These are phyloP conservation scores for Amanita fuliginea DNA, from an alignment of 768 basidiomycete species.

Conservation along the genomic window DNA sequence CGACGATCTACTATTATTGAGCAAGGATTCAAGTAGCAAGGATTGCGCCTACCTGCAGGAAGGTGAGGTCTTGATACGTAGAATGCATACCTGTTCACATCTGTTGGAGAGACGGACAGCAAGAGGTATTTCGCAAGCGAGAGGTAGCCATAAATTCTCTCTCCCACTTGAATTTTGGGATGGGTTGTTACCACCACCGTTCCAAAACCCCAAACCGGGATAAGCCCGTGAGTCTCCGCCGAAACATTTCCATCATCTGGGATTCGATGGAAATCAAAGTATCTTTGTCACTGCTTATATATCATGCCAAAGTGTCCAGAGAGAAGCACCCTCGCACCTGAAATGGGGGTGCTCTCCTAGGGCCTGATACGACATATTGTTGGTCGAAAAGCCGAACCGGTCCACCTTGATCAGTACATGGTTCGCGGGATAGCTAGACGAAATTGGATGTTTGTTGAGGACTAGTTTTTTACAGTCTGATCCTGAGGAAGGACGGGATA, in stretches of 20 bases:
- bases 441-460: slow-evolving; percentile 15
- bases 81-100: slow-evolving; percentile 44
- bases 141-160: slow-evolving; percentile 56
- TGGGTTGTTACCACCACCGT: slow-evolving; percentile 41
- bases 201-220: slow-evolving; percentile 69
- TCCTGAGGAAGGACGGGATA: slow-evolving; percentile 26
- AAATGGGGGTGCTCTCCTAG: slow-evolving; percentile 39
- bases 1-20: slow-evolving; percentile 33
- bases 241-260: slow-evolving; percentile 31
- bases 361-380: slow-evolving; percentile 62
- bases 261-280: slow-evolving; percentile 54
- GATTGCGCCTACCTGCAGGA: slow-evolving; percentile 34
- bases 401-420: slow-evolving; percentile 49
- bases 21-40: neutral
- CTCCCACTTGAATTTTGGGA: slow-evolving; percentile 36
- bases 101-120: slow-evolving; percentile 35
- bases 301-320: neutral
- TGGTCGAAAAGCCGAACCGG: slow-evolving; percentile 61
- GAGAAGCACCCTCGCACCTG: slow-evolving; percentile 11
- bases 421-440: slow-evolving; percentile 20
- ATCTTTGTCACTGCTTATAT: slow-evolving; percentile 23
- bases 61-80: slow-evolving; percentile 51
- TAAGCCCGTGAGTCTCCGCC: slow-evolving; percentile 43
- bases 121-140: slow-evolving; percentile 49
- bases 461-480: slow-evolving; percentile 16